A percentile compares a stretch with the other conserved stretches of the same genome.
phyloP scores from a whole-genome alignment of 73 alveolate species.

The Tetrahymena malaccensis region DNA sequence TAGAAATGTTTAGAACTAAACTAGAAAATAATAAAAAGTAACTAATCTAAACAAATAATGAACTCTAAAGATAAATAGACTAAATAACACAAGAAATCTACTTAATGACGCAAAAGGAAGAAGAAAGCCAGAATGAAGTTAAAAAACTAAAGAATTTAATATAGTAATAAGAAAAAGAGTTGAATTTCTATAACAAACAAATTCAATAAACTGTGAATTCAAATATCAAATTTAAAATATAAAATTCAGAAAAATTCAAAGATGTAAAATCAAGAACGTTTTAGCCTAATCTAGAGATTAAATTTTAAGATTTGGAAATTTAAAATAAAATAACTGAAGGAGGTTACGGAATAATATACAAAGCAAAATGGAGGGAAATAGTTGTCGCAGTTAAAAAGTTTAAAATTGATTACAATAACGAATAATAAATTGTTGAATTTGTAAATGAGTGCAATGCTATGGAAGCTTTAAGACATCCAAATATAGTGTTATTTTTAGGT shows the following conservation, averaged over 20 bases:
- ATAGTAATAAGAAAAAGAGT: neutral
- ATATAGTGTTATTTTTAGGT: conserved; percentile 75
- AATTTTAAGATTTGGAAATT: conserved; percentile 69
- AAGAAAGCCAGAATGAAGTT: neutral
- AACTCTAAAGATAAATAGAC: neutral
- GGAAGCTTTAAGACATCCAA: conserved; percentile 97
- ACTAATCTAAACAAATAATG: neutral
- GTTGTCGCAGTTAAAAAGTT: conserved; percentile 94
- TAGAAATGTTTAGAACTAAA: neutral
- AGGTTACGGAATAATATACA: conserved; percentile 93
- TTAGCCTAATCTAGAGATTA: conserved; percentile 71
- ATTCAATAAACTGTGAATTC: neutral
- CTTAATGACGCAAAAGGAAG: neutral
- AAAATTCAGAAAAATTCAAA: neutral
- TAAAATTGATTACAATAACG: conserved; percentile 73
- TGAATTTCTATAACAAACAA: neutral
- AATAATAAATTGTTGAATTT: conserved; percentile 85
- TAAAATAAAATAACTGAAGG: conserved; percentile 88
- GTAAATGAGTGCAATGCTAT: conserved; percentile 91
- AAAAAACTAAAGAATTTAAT: neutral
- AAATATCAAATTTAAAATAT: neutral
- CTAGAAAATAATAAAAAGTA: neutral
- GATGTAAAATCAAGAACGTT: conserved; percentile 32
- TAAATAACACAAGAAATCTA: neutral
- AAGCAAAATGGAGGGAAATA: conserved; percentile 95